Base-by-base conservation (phyloP, 2,329 filamentous ascomycete species). In the Botrytis fragariae region DNA sequence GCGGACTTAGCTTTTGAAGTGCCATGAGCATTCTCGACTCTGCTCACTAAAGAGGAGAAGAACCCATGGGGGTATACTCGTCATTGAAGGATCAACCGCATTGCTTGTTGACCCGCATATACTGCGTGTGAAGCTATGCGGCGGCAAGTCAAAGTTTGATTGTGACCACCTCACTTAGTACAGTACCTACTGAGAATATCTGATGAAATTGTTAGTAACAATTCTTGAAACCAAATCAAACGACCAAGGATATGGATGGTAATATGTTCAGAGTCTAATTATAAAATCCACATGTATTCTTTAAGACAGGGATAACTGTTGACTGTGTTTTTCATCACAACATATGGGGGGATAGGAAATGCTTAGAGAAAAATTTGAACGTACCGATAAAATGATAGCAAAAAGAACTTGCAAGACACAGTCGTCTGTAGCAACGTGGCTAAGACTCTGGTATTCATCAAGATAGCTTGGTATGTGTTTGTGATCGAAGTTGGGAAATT, bases 251-350 rank as follows among this genome's bases (percentile, higher is more conserved):
- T 29, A 37, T 72, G 54, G 37, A 44, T 68, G 51, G 37, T 39
- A 48, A 25, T 69, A 48, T 69, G 42, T 72, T 72, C 71, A 72
- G 71, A 72, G 71, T 72, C 71, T 72, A 72, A 72, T 72, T 72
- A 72, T 59, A 71, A 71, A 71, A 71, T 72, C 71, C 71, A 72
- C 71, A 72, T 72, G 63, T 57, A 60, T 60, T 42, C 65, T 59
- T 72, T 72, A 72, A 72, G 71, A 72, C 71, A 72, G 71, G 71
- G 71, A 72, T 72, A 72, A 72, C 71, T 72, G 71, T 72, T 72
- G 71, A 72, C 71, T 54, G 25, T 72, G 16, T 72, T 72, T 69
- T 72, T 72, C 71, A 72, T 72, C 71, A 72, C 20, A 51, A 72
- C 63, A 72, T 59, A 35, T 29, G 39, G 54, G 48, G 48, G 25